phyloP scores from a whole-genome alignment of 345 rosid species.

The Acer negundo region DNA sequence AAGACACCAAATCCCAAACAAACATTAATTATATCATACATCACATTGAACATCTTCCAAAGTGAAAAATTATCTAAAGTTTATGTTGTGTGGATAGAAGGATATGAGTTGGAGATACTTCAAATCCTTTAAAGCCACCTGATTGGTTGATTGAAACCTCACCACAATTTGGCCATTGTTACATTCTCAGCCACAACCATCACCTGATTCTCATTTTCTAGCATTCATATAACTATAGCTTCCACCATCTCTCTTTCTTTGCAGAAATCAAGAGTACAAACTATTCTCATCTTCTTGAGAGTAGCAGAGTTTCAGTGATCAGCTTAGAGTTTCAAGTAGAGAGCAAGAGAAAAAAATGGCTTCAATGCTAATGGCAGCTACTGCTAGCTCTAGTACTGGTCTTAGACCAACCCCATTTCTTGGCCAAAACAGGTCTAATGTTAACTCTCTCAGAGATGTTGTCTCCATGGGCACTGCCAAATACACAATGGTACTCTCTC shows the following conservation, averaged over 20 bases:
- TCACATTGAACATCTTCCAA: no score
- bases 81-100: slow-evolving; percentile 59
- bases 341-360: slow-evolving; percentile 36
- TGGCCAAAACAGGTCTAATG: slow-evolving; percentile 60
- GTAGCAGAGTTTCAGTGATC: background rate
- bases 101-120: slow-evolving; percentile 56
- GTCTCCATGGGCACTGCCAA: slow-evolving; percentile 65
- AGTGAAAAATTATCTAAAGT: background rate
- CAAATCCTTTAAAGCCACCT: slow-evolving; percentile 58
- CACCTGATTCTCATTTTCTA: slow-evolving; percentile 23
- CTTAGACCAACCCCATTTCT: slow-evolving; percentile 69
- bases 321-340: background rate
- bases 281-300: background rate
- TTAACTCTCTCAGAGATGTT: slow-evolving; percentile 69
- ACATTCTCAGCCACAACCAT: slow-evolving; percentile 35
- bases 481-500: slow-evolving; percentile 63
- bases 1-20: background rate
- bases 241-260: slow-evolving; percentile 16
- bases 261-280: slow-evolving; percentile 15
- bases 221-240: slow-evolving; percentile 23
- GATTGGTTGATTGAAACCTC: slow-evolving; percentile 51
- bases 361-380: slow-evolving; percentile 49
- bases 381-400: slow-evolving; percentile 66
- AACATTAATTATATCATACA: background rate
- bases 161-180: slow-evolving; percentile 21